Evolutionary conservation across 2,329 filamentous ascomycete genomes (phyloP).

Genomic region (Clarireedia monteithiana): DNA sequence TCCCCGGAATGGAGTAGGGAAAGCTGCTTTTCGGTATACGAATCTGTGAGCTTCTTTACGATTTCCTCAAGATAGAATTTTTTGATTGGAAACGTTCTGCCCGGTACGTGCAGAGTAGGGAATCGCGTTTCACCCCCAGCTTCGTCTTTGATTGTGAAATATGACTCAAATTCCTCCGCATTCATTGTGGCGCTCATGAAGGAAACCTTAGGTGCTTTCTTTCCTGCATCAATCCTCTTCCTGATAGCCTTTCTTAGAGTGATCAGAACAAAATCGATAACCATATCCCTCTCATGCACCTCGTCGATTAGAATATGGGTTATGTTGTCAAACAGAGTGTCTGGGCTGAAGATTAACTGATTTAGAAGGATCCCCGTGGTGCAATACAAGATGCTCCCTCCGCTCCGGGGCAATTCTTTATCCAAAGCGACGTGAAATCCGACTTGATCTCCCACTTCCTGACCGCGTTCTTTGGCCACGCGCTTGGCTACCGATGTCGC

Average conservation of each 20-base stretch:
- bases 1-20: not conserved
- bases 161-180: slow-evolving; percentile 69
- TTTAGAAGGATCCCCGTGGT: slow-evolving; percentile 87
- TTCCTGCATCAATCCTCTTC: slow-evolving; percentile 50
- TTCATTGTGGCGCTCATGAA: slow-evolving; percentile 95
- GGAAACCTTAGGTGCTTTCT: slow-evolving; percentile 78
- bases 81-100: slow-evolving; percentile 78
- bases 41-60: slow-evolving; percentile 44
- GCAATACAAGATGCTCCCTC: slow-evolving; percentile 75
- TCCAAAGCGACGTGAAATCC: slow-evolving; percentile 87
- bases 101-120: slow-evolving; percentile 83
- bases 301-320: slow-evolving; percentile 93
- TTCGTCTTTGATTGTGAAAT: slow-evolving; percentile 66
- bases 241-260: slow-evolving; percentile 78
- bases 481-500: slow-evolving; percentile 86
- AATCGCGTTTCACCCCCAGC: slow-evolving; percentile 35
- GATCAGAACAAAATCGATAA: slow-evolving; percentile 89
- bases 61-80: slow-evolving; percentile 86
- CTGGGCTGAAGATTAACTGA: slow-evolving; percentile 68
- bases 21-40: not conserved
- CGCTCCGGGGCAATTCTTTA: slow-evolving; percentile 57
- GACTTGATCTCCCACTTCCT: slow-evolving; percentile 71
- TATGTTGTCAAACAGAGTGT: slow-evolving; percentile 77
- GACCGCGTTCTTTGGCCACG: slow-evolving; percentile 83
- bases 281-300: slow-evolving; percentile 85